Evolutionary conservation across 306 rosid species (phyloP).

Genomic region (Macrotyloma uniflorum): DNA sequence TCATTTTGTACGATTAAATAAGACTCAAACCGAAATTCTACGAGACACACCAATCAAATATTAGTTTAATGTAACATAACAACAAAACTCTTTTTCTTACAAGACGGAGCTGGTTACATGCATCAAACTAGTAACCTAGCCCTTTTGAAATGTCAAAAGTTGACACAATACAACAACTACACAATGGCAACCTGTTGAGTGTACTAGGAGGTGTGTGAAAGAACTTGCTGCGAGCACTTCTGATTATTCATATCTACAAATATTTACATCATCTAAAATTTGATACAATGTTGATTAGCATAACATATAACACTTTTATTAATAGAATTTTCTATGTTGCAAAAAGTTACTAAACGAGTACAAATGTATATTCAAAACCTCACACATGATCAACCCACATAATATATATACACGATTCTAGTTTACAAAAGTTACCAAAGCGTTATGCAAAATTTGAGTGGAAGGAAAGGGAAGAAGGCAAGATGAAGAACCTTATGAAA

Average conservation of each 20-base stretch:
- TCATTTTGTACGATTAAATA: no score
- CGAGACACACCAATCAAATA: not conserved
- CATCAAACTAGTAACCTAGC: not conserved
- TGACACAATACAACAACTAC: no score
- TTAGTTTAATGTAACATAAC: not conserved
- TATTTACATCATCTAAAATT: not conserved
- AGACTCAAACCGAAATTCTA: no score
- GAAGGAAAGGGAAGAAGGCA: not conserved
- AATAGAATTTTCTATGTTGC: not conserved
- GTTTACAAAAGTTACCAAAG: not conserved
- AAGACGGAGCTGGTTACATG: not conserved
- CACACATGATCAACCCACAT: not conserved
- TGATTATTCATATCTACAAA: no score
- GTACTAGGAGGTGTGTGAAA: no score
- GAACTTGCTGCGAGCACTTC: no score
- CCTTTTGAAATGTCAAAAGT: no score
- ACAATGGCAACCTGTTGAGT: no score
- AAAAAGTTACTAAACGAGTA: not conserved
- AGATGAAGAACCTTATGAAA: constrained; percentile 50
- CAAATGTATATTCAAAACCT: not conserved
- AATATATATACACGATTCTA: not conserved
- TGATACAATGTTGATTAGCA: not conserved
- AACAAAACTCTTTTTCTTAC: not conserved
- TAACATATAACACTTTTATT: not conserved
- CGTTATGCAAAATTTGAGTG: not conserved